Conservation (phyloP, 2,329 filamentous ascomycete species). For the Onygenales sp. region DNA sequence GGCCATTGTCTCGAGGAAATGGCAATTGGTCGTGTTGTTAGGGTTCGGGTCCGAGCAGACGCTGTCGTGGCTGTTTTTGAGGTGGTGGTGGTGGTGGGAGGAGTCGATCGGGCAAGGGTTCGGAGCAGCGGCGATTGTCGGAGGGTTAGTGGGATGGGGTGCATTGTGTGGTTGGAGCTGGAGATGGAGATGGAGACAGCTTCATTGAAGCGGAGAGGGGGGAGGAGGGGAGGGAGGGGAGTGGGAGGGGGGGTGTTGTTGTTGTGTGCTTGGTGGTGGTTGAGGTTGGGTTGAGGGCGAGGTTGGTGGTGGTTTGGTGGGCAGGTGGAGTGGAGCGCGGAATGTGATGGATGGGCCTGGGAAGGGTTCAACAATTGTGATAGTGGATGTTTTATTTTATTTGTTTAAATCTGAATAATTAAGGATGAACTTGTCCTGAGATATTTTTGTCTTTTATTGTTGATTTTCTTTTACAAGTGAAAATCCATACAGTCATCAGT, state of each 20-base stretch:
- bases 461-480: too few species aligned
- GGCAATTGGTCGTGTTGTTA: not conserved
- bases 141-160: conserved; percentile 30
- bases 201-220: conserved; percentile 6
- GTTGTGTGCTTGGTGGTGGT: too few species aligned
- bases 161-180: conserved; percentile 19
- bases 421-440: too few species aligned
- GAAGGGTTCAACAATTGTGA: too few species aligned
- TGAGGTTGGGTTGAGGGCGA: not conserved
- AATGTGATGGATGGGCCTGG: not conserved
- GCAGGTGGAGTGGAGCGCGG: not conserved
- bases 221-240: not conserved
- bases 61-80: conserved; percentile 13
- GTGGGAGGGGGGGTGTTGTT: not conserved
- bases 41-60: conserved; percentile 8
- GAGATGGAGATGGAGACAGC: conserved; percentile 6
- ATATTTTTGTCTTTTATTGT: too few species aligned
- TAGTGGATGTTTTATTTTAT: too few species aligned
- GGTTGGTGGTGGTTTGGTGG: not conserved
- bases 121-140: conserved; percentile 25
- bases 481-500: too few species aligned
- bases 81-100: conserved; percentile 15
- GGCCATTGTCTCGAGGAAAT: not conserved
- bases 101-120: conserved; percentile 14
- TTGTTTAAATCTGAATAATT: too few species aligned